Evolutionary conservation across 768 basidiomycete species (phyloP).

Genomic region (Trametes cubensis): DNA sequence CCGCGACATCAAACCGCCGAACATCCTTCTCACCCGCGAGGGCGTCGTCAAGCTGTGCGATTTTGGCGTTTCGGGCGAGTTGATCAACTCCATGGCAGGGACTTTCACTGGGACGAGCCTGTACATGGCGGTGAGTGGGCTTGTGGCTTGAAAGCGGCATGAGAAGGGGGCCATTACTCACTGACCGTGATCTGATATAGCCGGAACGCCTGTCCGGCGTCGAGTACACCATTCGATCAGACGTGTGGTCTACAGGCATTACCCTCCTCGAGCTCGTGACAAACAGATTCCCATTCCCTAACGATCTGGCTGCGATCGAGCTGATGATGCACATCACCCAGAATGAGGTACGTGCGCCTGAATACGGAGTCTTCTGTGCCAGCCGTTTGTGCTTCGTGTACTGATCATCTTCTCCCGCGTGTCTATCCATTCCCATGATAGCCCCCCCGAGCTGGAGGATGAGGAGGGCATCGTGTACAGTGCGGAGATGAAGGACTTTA

Average conservation of each 20-base stretch:
- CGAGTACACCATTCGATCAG: slow-evolving; percentile 91
- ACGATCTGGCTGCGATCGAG: slow-evolving; percentile 91
- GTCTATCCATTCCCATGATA: slow-evolving; percentile 36
- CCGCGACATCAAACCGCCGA: slow-evolving; percentile 93
- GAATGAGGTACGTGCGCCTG: slow-evolving; percentile 58
- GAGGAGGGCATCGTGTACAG: slow-evolving; percentile 71
- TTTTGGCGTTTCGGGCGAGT: slow-evolving; percentile 96
- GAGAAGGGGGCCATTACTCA: neutral
- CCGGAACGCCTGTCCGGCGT: slow-evolving; percentile 94
- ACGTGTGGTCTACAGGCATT: slow-evolving; percentile 98
- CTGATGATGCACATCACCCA: slow-evolving; percentile 87
- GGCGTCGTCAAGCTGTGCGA: slow-evolving; percentile 92
- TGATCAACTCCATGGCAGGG: slow-evolving; percentile 87
- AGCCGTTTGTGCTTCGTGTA: slow-evolving; percentile 7
- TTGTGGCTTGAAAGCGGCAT: neutral
- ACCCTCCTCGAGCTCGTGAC: slow-evolving; percentile 91
- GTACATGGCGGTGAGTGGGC: slow-evolving; percentile 91
- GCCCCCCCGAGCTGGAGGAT: slow-evolving; percentile 84
- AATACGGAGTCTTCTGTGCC: slow-evolving; percentile 12
- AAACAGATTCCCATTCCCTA: slow-evolving; percentile 94
- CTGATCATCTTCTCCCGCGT: slow-evolving; percentile 24
- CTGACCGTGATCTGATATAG: slow-evolving; percentile 41
- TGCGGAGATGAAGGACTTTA: slow-evolving; percentile 88
- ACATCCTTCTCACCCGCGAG: slow-evolving; percentile 85
- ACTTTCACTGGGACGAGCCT: slow-evolving; percentile 98